Base-by-base conservation (phyloP, 495 filamentous ascomycete genomes). In the Tuber aestivum region DNA sequence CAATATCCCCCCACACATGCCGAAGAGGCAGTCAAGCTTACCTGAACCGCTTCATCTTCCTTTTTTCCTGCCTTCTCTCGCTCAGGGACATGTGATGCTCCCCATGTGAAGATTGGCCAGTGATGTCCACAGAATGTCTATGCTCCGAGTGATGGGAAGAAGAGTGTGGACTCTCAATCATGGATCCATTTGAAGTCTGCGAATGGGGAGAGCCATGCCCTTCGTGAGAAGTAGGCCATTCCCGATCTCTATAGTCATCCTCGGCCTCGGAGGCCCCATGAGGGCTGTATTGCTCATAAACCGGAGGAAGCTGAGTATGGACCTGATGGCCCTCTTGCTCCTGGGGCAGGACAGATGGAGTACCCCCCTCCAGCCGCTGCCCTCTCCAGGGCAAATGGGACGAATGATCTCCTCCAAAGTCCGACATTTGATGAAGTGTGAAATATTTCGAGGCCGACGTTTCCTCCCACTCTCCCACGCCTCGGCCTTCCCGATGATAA, bases 21-120 rank as follows among this genome's bases (percentile, higher is more conserved):
- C n/a, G 14, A 41, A 41, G 27, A 48, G 37, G 42, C 21, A 72
- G 48, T 68, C 73, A 80, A 78, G 73, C 89, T 79, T 88, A 97
- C 94, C 94, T 89, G 80, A 97, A 97, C 75, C 94, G 89, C 86
- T 97, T 97, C 93, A 95, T 96, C 84, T 97, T 97, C 80, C 94
- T 90, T 83, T 94, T 92, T 77, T 95, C 93, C 42, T 91, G 91
- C 32, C 90, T 88, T 75, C 90, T 86, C 84, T 93, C 92, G 20
- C 78, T 80, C 74, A 83, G 45, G 32, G 81, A 81, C 81, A 83
- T 83, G 65, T 80, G 78, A 56, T 83, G 81, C 72, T 82, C 81
- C n/a, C 80, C 77, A 70, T 81, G 76, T 44, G 75, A 73, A 35
- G 81, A 77, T 68, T 83, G 78, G 20, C 77, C 76, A 61, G 76